Evolutionary conservation across 306 rosid genomes (phyloP), one percentile per base, ranked within the genome.

Genomic region (Ormosia emarginata): DNA sequence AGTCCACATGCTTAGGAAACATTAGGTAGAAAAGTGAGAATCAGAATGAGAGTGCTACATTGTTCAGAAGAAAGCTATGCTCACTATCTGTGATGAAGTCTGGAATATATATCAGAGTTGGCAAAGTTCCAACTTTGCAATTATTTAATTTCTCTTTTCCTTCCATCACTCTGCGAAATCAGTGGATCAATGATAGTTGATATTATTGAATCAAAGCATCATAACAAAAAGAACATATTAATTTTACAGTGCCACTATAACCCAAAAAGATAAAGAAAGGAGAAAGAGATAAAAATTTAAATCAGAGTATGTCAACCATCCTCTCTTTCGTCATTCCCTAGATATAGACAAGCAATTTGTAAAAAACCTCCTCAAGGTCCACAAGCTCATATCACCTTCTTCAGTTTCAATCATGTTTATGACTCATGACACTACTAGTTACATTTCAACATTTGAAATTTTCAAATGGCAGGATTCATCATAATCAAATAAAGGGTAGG

Each of bases 71-170:
- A 75, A 71, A 36, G 85, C 69, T 81, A 80, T 91, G 85, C 29
- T 92, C 89, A 12, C 53, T 11, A 4, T 82, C 85, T 0, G 88
- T 64, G 65, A 91, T 81, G 85, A 94, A 92, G 70, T 94, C 79
- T 41, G 97, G 98, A 65, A 94, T 55, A 79, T 91, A 92, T 17
- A 82, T 74, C 15, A 94, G 8, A 72, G 94, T 91, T 15, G 94
- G 92, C 69, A 86, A 76, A 82, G 90, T 79, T 46, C 94, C 98
- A 75, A 92, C 90, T 92, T 78, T 81, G 87, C 81, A 90, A 55
- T 53, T 1, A 47, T 55, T 8, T 66, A 89, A 65, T 3, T 69
- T 72, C 32, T 81, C 80, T 72, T 61, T 74, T 78, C 71, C 83
- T 81, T 90, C 91, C 93, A 89, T 89, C 44, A 34, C 71, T 56